phyloP scores from a whole-genome alignment of 352 stramenopile species.

The Pythium coloratum region DNA sequence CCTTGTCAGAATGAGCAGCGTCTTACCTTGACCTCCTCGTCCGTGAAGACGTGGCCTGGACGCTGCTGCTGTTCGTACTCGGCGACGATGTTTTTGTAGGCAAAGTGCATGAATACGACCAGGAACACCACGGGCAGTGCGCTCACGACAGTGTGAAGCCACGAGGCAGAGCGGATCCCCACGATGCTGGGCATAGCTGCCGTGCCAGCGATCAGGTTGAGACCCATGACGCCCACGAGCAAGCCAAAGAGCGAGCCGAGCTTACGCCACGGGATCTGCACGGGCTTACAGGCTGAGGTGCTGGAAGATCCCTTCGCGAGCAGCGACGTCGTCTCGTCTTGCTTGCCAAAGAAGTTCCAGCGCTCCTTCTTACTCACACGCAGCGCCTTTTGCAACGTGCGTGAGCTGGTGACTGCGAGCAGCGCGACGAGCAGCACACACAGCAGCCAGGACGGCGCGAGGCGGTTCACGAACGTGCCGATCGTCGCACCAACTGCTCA shows the following conservation, averaged over 20 bases:
- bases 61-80: slow-evolving; percentile 51
- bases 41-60: slow-evolving; percentile 43
- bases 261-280: slow-evolving; percentile 79
- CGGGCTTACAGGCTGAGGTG: slow-evolving; percentile 37
- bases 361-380: slow-evolving; percentile 51
- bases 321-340: slow-evolving; percentile 3
- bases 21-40: slow-evolving; percentile 35
- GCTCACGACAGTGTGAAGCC: slow-evolving; percentile 65
- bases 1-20: not conserved
- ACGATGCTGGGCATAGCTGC: slow-evolving; percentile 83
- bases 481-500: slow-evolving; percentile 51
- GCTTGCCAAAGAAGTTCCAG: slow-evolving; percentile 12
- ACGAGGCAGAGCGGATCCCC: slow-evolving; percentile 83
- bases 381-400: slow-evolving; percentile 89
- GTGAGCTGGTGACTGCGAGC: slow-evolving; percentile 84
- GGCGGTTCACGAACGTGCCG: slow-evolving; percentile 90
- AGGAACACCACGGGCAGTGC: slow-evolving; percentile 57
- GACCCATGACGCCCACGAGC: slow-evolving; percentile 86
- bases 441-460: slow-evolving; percentile 89
- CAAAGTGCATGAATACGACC: slow-evolving; percentile 64
- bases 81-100: slow-evolving; percentile 45
- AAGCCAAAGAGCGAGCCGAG: slow-evolving; percentile 78
- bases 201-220: slow-evolving; percentile 92
- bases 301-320: not conserved
- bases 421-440: slow-evolving; percentile 89